phyloP scores from a whole-genome alignment of 2,329 filamentous ascomycete genomes.

The Chrysoporthe austroafricana region DNA sequence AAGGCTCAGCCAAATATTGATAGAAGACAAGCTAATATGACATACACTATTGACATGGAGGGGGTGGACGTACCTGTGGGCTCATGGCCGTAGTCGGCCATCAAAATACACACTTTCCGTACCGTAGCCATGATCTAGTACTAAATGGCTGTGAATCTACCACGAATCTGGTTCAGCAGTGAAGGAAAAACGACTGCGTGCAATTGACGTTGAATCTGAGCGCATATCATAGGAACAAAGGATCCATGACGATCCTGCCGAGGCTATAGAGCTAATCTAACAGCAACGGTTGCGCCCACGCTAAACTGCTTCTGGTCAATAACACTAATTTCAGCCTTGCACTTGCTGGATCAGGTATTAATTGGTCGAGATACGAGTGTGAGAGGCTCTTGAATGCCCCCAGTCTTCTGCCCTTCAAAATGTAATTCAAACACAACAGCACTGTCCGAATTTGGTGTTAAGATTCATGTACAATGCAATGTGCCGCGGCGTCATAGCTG shows the following conservation, averaged over 20 bases:
- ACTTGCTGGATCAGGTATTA: not conserved
- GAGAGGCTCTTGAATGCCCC: not conserved
- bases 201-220: not conserved
- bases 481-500: too few species aligned
- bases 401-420: too few species aligned
- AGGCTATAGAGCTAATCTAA: not conserved
- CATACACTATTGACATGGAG: not conserved
- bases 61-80: conserved; percentile 49
- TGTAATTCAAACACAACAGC: too few species aligned
- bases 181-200: not conserved
- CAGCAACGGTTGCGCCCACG: not conserved
- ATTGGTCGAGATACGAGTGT: not conserved
- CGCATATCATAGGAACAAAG: not conserved
- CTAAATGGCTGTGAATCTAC: not conserved
- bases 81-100: conserved; percentile 60
- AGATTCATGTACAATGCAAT: too few species aligned
- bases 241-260: not conserved
- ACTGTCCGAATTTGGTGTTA: too few species aligned
- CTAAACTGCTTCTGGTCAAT: not conserved
- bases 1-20: not conserved
- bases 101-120: conserved; percentile 41
- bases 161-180: too few species aligned
- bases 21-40: not conserved
- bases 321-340: not conserved
- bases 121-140: not conserved